These are phyloP conservation scores for Aspergillus asperescens DNA, from an alignment of 495 filamentous ascomycete genomes.

Conservation along the genomic window DNA sequence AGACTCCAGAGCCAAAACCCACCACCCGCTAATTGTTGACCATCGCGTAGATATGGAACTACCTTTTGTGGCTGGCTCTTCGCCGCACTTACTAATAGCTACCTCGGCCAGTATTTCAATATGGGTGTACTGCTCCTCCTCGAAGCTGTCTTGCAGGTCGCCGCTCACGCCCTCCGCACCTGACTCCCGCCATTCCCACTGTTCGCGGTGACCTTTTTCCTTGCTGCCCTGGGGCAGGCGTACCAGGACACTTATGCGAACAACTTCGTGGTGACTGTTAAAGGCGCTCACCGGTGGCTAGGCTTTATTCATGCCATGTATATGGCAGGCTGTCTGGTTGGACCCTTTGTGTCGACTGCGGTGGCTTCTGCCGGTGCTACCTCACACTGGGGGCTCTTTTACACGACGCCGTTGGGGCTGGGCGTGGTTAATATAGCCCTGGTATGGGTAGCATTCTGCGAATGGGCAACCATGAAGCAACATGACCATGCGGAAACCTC, in stretches of 20 bases:
- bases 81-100: conserved; percentile 29
- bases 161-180: conserved; percentile 24
- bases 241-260: conserved; percentile 35
- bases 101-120: conserved; percentile 24
- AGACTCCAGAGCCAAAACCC: conserved; percentile 14
- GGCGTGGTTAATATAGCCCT: conserved; percentile 22
- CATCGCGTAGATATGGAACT: conserved; percentile 20
- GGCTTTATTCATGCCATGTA: conserved; percentile 38
- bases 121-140: conserved; percentile 24
- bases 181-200: conserved; percentile 30
- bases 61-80: conserved; percentile 31
- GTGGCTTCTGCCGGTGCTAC: conserved; percentile 22
- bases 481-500: background rate
- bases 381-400: conserved; percentile 27
- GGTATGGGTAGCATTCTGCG: conserved; percentile 21
- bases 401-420: conserved; percentile 22
- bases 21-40: background rate
- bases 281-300: conserved; percentile 27
- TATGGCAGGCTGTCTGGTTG: conserved; percentile 31
- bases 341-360: conserved; percentile 25
- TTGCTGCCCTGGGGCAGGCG: conserved; percentile 31
- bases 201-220: conserved; percentile 28
- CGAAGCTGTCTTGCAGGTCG: conserved; percentile 24
- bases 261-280: conserved; percentile 25
- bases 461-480: conserved; percentile 14